Conservation (phyloP, 768 basidiomycete genomes). For the Leccinum disarticulatum region DNA sequence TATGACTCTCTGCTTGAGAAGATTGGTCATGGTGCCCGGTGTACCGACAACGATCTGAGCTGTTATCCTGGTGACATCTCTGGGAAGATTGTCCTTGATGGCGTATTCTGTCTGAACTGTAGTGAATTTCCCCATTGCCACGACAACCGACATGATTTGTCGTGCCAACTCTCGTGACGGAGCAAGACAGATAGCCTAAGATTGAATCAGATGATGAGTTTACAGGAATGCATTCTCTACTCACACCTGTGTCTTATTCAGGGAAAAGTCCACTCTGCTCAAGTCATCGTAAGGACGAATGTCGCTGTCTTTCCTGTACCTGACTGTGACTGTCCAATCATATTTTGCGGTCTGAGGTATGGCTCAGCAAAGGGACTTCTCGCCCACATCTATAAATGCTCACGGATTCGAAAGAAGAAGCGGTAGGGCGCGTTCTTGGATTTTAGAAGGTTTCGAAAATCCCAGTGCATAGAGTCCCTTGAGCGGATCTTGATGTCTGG, state of each 20-base stretch:
- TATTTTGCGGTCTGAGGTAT: constrained; percentile 80
- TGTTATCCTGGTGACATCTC: constrained; percentile 62
- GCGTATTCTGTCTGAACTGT: constrained; percentile 92
- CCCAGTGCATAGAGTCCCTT: constrained; percentile 95
- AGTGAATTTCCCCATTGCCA: constrained; percentile 94
- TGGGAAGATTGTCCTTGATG: constrained; percentile 83
- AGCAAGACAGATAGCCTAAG: constrained; percentile 92
- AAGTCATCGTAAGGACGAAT: constrained; percentile 97
- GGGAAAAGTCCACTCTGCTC: constrained; percentile 83
- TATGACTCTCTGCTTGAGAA: constrained; percentile 75
- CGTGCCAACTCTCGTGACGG: constrained; percentile 96
- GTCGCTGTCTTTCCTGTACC: constrained; percentile 99
- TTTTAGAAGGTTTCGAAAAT: constrained; percentile 97
- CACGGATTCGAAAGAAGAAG: constrained; percentile 89
- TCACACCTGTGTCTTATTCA: constrained; percentile 79
- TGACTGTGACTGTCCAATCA: constrained; percentile 99
- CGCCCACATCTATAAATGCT: constrained; percentile 26
- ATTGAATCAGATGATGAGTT: constrained; percentile 5
- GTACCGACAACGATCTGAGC: constrained; percentile 95
- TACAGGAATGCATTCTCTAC: background rate
- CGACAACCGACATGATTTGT: constrained; percentile 95
- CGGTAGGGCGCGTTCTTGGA: constrained; percentile 95
- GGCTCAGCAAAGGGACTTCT: constrained; percentile 2
- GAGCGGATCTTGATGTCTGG: constrained; percentile 79
- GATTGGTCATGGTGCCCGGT: constrained; percentile 90